A percentile compares a stretch with the other conserved stretches of the same genome.
phyloP scores from a whole-genome alignment of 2,329 filamentous ascomycete species.

The Atkinsonella hypoxylon region DNA sequence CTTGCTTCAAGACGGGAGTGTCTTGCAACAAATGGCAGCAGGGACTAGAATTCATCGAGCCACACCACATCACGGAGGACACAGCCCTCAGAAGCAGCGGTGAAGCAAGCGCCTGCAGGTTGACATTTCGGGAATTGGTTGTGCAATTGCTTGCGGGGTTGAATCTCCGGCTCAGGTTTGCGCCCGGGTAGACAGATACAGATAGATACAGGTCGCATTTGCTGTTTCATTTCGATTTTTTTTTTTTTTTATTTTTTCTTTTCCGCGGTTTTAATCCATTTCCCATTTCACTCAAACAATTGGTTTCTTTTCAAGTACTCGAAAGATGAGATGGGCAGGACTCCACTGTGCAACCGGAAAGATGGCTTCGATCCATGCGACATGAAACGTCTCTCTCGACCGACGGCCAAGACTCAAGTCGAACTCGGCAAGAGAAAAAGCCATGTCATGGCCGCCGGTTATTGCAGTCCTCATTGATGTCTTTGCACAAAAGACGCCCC shows the following conservation, averaged over 20 bases:
- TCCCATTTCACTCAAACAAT: too few relatives aligned
- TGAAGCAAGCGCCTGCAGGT: constrained; percentile 5
- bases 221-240: too few relatives aligned
- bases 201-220: not conserved
- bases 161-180: not conserved
- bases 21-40: not conserved
- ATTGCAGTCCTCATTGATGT: not conserved
- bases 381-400: not conserved
- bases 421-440: not conserved
- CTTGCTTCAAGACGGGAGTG: not conserved
- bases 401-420: not conserved
- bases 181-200: not conserved
- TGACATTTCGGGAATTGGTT: not conserved
- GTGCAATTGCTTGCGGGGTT: constrained; percentile 1
- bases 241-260: too few relatives aligned
- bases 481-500: not conserved
- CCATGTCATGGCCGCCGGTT: not conserved
- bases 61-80: not conserved
- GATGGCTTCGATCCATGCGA: too few relatives aligned
- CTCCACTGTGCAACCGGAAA: too few relatives aligned
- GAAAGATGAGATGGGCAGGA: too few relatives aligned
- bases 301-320: too few relatives aligned
- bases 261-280: too few relatives aligned
- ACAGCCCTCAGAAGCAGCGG: constrained; percentile 1
- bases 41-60: not conserved